phyloP scores from a whole-genome alignment of 805 yeast genomes.

The Schizosaccharomyces octosporus region DNA sequence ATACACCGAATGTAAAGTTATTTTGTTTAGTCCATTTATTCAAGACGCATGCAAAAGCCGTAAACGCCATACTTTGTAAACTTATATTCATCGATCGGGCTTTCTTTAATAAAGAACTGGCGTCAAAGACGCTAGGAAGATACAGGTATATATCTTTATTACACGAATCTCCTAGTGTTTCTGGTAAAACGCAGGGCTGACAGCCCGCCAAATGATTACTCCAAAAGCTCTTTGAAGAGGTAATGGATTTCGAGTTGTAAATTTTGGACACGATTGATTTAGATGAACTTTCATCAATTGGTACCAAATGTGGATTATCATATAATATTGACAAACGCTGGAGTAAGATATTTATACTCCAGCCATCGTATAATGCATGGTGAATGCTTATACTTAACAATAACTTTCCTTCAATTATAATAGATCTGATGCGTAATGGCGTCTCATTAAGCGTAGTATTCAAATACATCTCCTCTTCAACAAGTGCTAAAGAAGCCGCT shows the following conservation, averaged over 20 bases:
- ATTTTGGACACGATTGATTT: background rate
- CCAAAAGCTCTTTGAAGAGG: background rate
- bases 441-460: background rate
- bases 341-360: background rate
- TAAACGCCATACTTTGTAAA: background rate
- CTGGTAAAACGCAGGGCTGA: background rate
- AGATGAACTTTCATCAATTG: background rate
- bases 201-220: background rate
- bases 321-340: background rate
- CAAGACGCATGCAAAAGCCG: background rate
- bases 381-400: constrained; percentile 4
- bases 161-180: background rate
- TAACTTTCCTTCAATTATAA: background rate
- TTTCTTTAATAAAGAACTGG: background rate
- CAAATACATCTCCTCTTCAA: background rate
- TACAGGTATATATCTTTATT: background rate
- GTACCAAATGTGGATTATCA: background rate
- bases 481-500: no score
- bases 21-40: background rate
- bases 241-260: background rate
- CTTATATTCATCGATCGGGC: background rate
- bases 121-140: background rate
- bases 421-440: background rate
- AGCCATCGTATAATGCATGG: constrained; percentile 11
- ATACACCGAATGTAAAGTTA: background rate